phyloP scores from a whole-genome alignment of 768 basidiomycete species.

The Pseudohyphozyma bogoriensis region DNA sequence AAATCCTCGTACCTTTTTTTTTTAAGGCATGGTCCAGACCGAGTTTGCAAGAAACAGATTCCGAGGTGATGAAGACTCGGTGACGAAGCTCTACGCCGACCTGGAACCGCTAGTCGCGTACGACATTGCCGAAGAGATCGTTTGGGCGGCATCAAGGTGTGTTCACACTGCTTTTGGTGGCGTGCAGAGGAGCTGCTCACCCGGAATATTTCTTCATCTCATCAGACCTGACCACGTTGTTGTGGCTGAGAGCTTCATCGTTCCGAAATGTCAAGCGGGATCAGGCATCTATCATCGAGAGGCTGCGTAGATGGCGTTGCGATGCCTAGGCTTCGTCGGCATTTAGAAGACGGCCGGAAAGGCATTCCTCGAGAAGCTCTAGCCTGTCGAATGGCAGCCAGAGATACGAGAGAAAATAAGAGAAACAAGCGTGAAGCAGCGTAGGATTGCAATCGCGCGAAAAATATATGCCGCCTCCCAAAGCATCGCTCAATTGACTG shows the following conservation, averaged over 20 bases:
- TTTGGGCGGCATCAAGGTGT: constrained; percentile 82
- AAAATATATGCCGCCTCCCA: no score
- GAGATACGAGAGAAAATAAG: no score
- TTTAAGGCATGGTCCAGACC: constrained; percentile 44
- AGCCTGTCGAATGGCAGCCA: no score
- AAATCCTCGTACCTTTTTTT: no score
- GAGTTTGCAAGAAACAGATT: constrained; percentile 87
- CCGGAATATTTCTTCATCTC: no score
- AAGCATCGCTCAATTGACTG: no score
- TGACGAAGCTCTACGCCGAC: constrained; percentile 78
- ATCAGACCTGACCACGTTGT: constrained; percentile 24
- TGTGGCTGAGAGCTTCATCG: constrained; percentile 50
- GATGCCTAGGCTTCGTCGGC: no score
- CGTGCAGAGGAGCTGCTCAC: background rate
- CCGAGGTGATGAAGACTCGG: constrained; percentile 68
- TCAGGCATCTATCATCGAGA: background rate
- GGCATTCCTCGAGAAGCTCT: no score
- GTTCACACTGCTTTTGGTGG: background rate
- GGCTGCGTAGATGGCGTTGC: no score
- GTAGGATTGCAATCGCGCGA: no score
- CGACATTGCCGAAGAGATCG: constrained; percentile 95
- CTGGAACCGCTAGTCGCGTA: constrained; percentile 23
- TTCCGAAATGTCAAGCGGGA: constrained; percentile 30
- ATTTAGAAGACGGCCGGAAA: no score
- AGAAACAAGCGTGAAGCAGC: no score